Conservation (phyloP, 2,329 filamentous ascomycete species). For the Aspergillus quadricinctus region DNA sequence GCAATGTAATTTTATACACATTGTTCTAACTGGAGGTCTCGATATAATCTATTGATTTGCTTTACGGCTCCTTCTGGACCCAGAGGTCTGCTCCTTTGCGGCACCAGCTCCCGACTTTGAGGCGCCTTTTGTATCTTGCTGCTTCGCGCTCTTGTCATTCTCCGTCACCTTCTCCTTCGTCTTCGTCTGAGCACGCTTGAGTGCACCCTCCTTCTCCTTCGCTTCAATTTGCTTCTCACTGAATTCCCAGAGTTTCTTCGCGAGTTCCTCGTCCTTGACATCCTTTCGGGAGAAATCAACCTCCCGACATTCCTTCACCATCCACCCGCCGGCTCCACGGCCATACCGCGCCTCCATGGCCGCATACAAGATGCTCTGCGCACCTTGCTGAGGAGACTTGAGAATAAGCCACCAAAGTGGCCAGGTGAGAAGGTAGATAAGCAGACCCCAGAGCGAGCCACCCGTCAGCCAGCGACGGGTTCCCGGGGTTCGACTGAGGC, state of each 20-base stretch:
- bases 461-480: slow-evolving; percentile 82
- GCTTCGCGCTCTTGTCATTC: slow-evolving; percentile 19
- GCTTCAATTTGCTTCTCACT: slow-evolving; percentile 80
- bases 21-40: neutral
- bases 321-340: slow-evolving; percentile 60
- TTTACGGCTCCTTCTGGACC: slow-evolving; percentile 40
- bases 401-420: slow-evolving; percentile 80
- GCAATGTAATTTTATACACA: neutral
- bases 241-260: slow-evolving; percentile 84
- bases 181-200: slow-evolving; percentile 53
- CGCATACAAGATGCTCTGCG: slow-evolving; percentile 81
- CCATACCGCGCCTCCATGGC: slow-evolving; percentile 74
- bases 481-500: slow-evolving; percentile 77
- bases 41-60: slow-evolving; percentile 16
- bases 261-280: slow-evolving; percentile 70
- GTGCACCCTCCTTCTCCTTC: slow-evolving; percentile 73
- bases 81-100: slow-evolving; percentile 29
- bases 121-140: slow-evolving; percentile 14
- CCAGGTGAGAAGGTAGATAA: slow-evolving; percentile 73
- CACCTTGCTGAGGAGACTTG: slow-evolving; percentile 77
- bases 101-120: slow-evolving; percentile 2
- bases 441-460: slow-evolving; percentile 75
- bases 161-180: slow-evolving; percentile 43
- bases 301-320: slow-evolving; percentile 86
- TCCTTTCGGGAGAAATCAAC: slow-evolving; percentile 68